Conservation (phyloP, 2,329 filamentous ascomycete genomes). For the Verticillium albo-atrum region DNA sequence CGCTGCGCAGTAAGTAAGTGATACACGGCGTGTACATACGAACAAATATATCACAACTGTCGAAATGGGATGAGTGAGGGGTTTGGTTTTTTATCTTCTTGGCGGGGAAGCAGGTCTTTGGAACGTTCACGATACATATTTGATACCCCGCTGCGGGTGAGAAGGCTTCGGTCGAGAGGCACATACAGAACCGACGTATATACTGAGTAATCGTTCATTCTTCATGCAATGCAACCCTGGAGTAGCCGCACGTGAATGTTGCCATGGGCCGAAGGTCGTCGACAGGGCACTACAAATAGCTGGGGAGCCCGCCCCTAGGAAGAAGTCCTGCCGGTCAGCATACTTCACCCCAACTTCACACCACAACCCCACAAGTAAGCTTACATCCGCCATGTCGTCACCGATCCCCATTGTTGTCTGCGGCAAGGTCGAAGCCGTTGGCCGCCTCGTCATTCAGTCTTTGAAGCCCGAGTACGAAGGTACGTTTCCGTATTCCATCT, state of each 20-base stretch:
- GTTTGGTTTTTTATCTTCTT: neutral
- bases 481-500: constrained; percentile 1
- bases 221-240: neutral
- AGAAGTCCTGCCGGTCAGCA: too few species aligned
- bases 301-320: too few species aligned
- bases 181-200: neutral
- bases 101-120: neutral
- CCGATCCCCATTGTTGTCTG: constrained; percentile 17
- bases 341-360: too few species aligned
- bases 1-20: neutral
- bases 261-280: neutral
- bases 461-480: constrained; percentile 21
- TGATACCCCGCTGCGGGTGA: neutral
- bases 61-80: neutral
- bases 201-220: neutral
- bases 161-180: neutral
- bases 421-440: constrained; percentile 17
- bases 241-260: neutral
- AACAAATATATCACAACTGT: neutral
- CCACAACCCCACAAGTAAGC: neutral
- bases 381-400: neutral
- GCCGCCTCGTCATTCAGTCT: constrained; percentile 15
- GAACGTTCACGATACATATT: neutral
- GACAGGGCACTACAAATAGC: neutral
- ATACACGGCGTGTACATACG: neutral